Percentiles rank a stretch among this genome's conserved stretches.
Evolutionary conservation across 176 grass and related monocot species (phyloP).

Genomic region (Elymus sibiricus): DNA sequence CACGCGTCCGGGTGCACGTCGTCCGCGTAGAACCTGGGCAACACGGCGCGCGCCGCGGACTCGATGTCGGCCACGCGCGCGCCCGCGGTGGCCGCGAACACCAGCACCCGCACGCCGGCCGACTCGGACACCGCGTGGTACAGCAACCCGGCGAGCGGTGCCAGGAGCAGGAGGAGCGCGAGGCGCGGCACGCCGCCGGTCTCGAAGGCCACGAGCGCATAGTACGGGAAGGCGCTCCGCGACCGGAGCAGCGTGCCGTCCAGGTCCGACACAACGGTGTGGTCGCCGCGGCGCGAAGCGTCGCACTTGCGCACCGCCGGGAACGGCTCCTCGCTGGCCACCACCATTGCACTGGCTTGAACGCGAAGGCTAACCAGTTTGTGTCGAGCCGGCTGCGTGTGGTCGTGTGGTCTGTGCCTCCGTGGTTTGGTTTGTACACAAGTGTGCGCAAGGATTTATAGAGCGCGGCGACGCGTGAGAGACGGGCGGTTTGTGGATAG

Average conservation of each 20-base stretch:
- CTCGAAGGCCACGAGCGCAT: conserved; percentile 73
- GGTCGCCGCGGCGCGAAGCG: conserved; percentile 11
- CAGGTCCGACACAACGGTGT: conserved; percentile 56
- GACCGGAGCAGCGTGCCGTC: conserved; percentile 62
- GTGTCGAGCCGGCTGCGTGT: neutral
- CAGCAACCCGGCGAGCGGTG: conserved; percentile 41
- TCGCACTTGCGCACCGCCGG: conserved; percentile 56
- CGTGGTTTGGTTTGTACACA: neutral
- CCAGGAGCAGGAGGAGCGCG: conserved; percentile 41
- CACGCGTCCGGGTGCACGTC: conserved; percentile 50
- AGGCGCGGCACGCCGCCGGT: conserved; percentile 54
- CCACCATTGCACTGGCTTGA: neutral
- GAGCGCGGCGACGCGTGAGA: neutral
- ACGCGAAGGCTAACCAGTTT: neutral
- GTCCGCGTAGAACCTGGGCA: conserved; percentile 68
- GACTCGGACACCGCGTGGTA: conserved; percentile 42
- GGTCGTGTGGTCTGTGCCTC: neutral
- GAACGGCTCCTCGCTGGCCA: conserved; percentile 29
- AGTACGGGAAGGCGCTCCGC: conserved; percentile 56
- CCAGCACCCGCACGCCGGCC: conserved; percentile 39
- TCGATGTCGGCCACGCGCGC: conserved; percentile 52
- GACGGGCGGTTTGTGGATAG: neutral
- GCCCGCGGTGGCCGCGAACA: conserved; percentile 52
- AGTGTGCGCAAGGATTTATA: neutral
- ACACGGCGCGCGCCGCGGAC: conserved; percentile 55